phyloP scores from a whole-genome alignment of 2,329 filamentous ascomycete genomes.

The Fusarium concolor region DNA sequence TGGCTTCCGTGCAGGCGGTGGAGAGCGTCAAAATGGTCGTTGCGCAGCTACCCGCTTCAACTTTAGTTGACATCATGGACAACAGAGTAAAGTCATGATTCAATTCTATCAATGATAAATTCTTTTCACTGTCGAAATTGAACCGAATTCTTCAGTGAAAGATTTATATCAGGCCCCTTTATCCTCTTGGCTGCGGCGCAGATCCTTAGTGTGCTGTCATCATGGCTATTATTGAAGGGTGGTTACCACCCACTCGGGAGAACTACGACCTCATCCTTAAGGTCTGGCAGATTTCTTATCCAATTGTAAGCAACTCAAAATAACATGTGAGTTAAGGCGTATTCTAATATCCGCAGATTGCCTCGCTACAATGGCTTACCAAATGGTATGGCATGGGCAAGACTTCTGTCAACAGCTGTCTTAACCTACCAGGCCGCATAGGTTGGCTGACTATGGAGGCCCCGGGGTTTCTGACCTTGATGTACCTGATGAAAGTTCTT shows the following conservation, averaged over 20 bases:
- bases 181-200: background rate
- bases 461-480: constrained; percentile 78
- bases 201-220: constrained; percentile 2
- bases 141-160: background rate
- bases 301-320: constrained; percentile 57
- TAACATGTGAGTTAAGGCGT: background rate
- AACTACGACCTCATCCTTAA: constrained; percentile 66
- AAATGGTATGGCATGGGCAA: constrained; percentile 93
- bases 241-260: constrained; percentile 68
- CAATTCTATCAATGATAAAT: constrained; percentile 1
- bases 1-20: constrained; percentile 37
- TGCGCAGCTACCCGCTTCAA: constrained; percentile 19
- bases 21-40: constrained; percentile 37
- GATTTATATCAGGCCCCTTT: rapidly evolving
- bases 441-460: constrained; percentile 92
- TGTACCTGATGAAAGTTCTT: constrained; percentile 82
- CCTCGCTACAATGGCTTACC: constrained; percentile 78
- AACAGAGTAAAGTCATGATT: background rate
- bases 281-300: constrained; percentile 65
- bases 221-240: constrained; percentile 64
- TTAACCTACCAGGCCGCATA: constrained; percentile 90
- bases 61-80: constrained; percentile 40
- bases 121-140: background rate
- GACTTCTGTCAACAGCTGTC: constrained; percentile 77
- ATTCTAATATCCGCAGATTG: constrained; percentile 64